phyloP scores from a whole-genome alignment of 2,329 filamentous ascomycete genomes.

The Coniella lustricola region DNA sequence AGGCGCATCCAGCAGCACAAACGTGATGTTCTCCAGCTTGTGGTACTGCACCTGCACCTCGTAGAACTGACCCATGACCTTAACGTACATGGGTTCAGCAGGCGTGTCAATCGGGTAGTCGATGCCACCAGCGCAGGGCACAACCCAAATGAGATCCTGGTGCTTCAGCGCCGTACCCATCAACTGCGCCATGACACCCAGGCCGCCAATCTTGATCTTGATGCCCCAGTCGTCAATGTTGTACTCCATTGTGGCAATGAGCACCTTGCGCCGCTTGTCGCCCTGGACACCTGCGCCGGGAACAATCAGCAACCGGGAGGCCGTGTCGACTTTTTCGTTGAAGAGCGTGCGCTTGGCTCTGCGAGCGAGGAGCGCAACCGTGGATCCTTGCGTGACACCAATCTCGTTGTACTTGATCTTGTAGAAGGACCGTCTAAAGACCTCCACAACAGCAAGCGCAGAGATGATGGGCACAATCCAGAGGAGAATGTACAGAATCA shows the following conservation, averaged over 20 bases:
- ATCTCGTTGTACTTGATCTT: slow-evolving; percentile 39
- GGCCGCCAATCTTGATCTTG: slow-evolving; percentile 65
- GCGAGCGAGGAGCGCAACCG: slow-evolving; percentile 19
- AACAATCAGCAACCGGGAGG: slow-evolving; percentile 29
- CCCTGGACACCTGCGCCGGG: slow-evolving; percentile 6
- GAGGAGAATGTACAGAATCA: slow-evolving; percentile 46
- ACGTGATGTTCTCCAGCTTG: slow-evolving; percentile 57
- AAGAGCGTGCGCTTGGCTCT: slow-evolving; percentile 14
- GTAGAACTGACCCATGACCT: slow-evolving; percentile 53
- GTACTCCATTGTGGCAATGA: slow-evolving; percentile 45
- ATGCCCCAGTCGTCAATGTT: slow-evolving; percentile 64
- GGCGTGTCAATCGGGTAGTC: slow-evolving; percentile 55
- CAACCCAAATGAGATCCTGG: slow-evolving; percentile 58
- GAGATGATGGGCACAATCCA: slow-evolving; percentile 45
- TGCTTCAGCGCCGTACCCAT: slow-evolving; percentile 61
- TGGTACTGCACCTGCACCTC: slow-evolving; percentile 60
- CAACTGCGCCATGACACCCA: slow-evolving; percentile 64
- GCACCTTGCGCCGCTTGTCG: slow-evolving; percentile 20
- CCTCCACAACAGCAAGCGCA: slow-evolving; percentile 41
- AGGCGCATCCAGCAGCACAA: slow-evolving; percentile 59
- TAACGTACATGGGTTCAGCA: slow-evolving; percentile 56
- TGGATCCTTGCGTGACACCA: slow-evolving; percentile 11
- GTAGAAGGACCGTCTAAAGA: slow-evolving; percentile 50
- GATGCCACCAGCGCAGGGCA: slow-evolving; percentile 55
- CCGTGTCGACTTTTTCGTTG: slow-evolving; percentile 38